Evolutionary conservation across 2,329 filamentous ascomycete genomes (phyloP).

Genomic region (Sporothrix brunneoviolacea): DNA sequence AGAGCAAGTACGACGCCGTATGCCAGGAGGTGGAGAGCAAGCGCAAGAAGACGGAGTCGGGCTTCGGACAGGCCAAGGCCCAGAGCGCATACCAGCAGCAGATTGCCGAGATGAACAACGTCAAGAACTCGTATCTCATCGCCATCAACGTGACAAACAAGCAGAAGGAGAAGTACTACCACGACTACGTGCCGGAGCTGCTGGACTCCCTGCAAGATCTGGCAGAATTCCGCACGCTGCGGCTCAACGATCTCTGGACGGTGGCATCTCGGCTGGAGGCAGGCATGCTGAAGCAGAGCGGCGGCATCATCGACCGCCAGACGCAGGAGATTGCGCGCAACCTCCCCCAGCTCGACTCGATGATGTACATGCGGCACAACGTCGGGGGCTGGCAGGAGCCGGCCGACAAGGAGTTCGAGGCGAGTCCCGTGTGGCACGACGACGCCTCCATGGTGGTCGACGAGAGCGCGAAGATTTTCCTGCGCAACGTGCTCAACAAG

Average conservation of each 20-base stretch:
- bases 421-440: constrained; percentile 95
- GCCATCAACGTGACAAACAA: constrained; percentile 95
- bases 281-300: constrained; percentile 68
- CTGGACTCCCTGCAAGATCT: constrained; percentile 91
- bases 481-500: constrained; percentile 86
- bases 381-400: constrained; percentile 77
- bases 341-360: constrained; percentile 80
- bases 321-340: constrained; percentile 80
- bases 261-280: constrained; percentile 73
- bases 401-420: constrained; percentile 77
- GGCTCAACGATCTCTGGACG: constrained; percentile 80
- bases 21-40: constrained; percentile 93
- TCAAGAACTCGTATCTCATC: constrained; percentile 97
- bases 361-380: constrained; percentile 98
- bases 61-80: constrained; percentile 92
- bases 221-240: constrained; percentile 77
- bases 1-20: constrained; percentile 83
- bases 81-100: constrained; percentile 90
- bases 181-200: constrained; percentile 91
- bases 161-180: constrained; percentile 94
- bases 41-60: constrained; percentile 88
- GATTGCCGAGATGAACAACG: constrained; percentile 89
- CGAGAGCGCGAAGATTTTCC: constrained; percentile 78
- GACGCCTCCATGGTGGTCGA: constrained; percentile 81
- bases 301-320: constrained; percentile 64